Base-by-base conservation (phyloP, 495 filamentous ascomycete genomes). In the Terfezia boudieri region DNA sequence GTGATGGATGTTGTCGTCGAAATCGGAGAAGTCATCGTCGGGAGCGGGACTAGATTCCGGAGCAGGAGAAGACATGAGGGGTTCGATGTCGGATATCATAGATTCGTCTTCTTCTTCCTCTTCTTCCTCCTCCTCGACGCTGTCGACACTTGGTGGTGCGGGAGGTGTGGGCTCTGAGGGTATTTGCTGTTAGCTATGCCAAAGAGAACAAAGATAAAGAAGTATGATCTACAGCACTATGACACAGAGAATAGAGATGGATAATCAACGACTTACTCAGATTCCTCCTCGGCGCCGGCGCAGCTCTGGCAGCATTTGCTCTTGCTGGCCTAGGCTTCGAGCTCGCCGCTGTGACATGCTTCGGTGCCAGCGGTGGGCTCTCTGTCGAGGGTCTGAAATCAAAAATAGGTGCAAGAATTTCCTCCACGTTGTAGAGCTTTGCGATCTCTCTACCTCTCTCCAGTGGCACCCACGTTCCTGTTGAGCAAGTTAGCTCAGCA, bases 341-440 rank as follows among this genome's bases (percentile, higher is more conserved):
- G 67, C 70, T 68, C 17, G 75, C 74, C 16, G 78, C 75, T 9
- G 84, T 82, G 9, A 80, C 73, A 70, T 96, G 90, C 67, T 94
- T 89, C 10, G 90, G 90, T 0, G 90, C 90, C 32, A 86, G 87
- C 23, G 90, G 90, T 20, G 90, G 90, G 61, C 84, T 94, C 58
- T 80, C 75, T 59, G 83, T 80, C 37, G 86, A 86, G 8, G 87
- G 79, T 7, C 80, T 75, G 60, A 78, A 96, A 66, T 95, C 85
- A 69, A 98, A 90, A 58, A 98, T 90, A 37, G 84, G 78, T 38
- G 73, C 73, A 37, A 98, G 71, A 57, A 84, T 83, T 9, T 87
- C 78, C 50, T 86, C 77, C 51, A 95, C 76, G 53, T 81, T 81
- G 66, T 94, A 93, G 55, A 86, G 81, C 53, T 81, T 76, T 23